phyloP scores from a whole-genome alignment of 805 yeast genomes.

The Candida mattraensis region DNA sequence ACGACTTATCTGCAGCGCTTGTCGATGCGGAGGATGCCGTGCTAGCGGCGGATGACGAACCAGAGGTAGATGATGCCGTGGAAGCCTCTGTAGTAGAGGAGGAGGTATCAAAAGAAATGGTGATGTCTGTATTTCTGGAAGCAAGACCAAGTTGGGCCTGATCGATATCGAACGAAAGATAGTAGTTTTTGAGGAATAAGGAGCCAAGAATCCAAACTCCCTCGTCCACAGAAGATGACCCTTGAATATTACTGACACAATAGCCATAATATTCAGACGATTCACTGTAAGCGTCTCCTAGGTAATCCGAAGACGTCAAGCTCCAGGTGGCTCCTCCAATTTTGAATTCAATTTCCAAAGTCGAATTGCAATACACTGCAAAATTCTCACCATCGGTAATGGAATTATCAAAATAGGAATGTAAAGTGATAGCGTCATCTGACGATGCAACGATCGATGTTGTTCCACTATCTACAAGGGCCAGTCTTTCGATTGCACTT shows the following conservation, averaged over 20 bases:
- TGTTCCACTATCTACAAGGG: constrained; percentile 66
- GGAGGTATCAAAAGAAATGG: constrained; percentile 9
- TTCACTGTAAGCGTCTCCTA: constrained; percentile 47
- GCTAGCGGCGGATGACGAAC: background rate
- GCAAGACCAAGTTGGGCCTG: constrained; percentile 55
- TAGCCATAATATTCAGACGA: constrained; percentile 42
- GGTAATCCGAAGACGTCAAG: constrained; percentile 42
- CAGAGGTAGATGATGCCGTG: constrained; percentile 2
- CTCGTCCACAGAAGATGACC: constrained; percentile 40
- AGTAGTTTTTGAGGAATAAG: constrained; percentile 54
- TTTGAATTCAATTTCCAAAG: constrained; percentile 40
- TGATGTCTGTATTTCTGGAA: constrained; percentile 35
- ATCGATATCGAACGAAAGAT: constrained; percentile 57
- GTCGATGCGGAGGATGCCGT: constrained; percentile 1
- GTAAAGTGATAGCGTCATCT: constrained; percentile 53
- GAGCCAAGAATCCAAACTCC: constrained; percentile 64
- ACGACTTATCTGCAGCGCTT: background rate
- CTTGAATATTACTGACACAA: constrained; percentile 68
- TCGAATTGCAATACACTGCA: constrained; percentile 57
- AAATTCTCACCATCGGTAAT: constrained; percentile 62
- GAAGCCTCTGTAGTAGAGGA: constrained; percentile 1
- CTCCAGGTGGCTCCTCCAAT: constrained; percentile 48
- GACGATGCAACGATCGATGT: constrained; percentile 58
- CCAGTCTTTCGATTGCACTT: constrained; percentile 35
- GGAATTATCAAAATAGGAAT: constrained; percentile 48